Percentiles rank a stretch among this genome's conserved stretches.
These are phyloP conservation scores for Prunus campanulata DNA, from an alignment of 306 rosid species.

Conservation along the genomic window DNA sequence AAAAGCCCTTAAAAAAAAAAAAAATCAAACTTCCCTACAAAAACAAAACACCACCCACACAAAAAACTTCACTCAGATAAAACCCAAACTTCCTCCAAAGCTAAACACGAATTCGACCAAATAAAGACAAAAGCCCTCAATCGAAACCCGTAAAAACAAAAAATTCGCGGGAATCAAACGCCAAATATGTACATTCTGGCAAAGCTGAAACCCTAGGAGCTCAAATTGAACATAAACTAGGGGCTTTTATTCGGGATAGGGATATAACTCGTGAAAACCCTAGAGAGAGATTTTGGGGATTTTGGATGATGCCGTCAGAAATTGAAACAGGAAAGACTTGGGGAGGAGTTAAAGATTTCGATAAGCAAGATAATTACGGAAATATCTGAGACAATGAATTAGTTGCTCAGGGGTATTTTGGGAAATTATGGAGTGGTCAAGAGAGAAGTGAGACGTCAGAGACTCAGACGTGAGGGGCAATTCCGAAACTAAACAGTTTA, in stretches of 20 bases:
- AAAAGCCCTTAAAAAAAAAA: slow-evolving; percentile 2
- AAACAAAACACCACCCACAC: not conserved
- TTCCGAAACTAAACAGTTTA: not conserved
- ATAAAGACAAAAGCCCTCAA: not conserved
- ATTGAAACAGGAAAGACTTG: slow-evolving; percentile 17
- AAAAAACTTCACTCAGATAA: slow-evolving; percentile 11
- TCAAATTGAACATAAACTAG: slow-evolving; percentile 18
- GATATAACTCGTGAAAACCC: slow-evolving; percentile 50
- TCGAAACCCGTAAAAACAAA: not conserved
- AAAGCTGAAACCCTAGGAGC: slow-evolving; percentile 20
- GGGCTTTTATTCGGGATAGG: not conserved
- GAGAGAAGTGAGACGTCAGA: not conserved
- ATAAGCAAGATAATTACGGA: not conserved
- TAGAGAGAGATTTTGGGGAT: slow-evolving; percentile 29
- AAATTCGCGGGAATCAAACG: slow-evolving; percentile 2
- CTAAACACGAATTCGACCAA: slow-evolving; percentile 9
- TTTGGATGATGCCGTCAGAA: slow-evolving; percentile 32
- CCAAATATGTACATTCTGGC: slow-evolving; percentile 3
- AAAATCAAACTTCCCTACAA: not conserved
- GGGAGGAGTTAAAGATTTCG: not conserved
- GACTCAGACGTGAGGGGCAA: not conserved
- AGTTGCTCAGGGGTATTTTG: slow-evolving; percentile 27
- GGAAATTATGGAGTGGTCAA: slow-evolving; percentile 19
- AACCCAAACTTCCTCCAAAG: slow-evolving; percentile 4
- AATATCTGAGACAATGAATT: not conserved